phyloP scores from a whole-genome alignment of 192 early-diverging fungal species.

The Podila epigama region DNA sequence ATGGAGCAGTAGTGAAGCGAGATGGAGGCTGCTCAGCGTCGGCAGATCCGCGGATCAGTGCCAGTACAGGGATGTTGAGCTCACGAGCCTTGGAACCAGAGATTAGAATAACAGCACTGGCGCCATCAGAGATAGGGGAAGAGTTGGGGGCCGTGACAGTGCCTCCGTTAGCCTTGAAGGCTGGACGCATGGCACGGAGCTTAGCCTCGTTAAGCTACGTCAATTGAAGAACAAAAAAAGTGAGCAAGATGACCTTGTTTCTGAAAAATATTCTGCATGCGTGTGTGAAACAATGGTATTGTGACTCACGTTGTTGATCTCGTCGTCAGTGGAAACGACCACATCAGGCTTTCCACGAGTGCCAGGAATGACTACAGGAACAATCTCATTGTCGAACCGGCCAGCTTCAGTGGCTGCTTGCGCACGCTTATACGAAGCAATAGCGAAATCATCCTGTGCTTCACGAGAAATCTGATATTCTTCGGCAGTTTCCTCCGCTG shows the following conservation, averaged over 20 bases:
- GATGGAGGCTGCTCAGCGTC: slow-evolving; percentile 74
- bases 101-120: slow-evolving; percentile 77
- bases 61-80: slow-evolving; percentile 58
- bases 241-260: neutral
- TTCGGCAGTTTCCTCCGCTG: slow-evolving; percentile 81
- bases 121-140: slow-evolving; percentile 83
- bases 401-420: slow-evolving; percentile 69
- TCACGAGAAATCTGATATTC: slow-evolving; percentile 81
- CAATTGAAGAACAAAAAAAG: neutral
- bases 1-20: slow-evolving; percentile 78
- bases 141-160: slow-evolving; percentile 93
- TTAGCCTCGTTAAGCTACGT: slow-evolving; percentile 79
- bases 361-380: slow-evolving; percentile 71
- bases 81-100: slow-evolving; percentile 66
- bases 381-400: slow-evolving; percentile 71
- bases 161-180: slow-evolving; percentile 84
- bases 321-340: slow-evolving; percentile 69
- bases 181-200: slow-evolving; percentile 85
- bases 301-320: slow-evolving; percentile 61
- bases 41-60: slow-evolving; percentile 70
- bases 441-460: slow-evolving; percentile 82
- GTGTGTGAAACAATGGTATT: neutral
- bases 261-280: neutral
- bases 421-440: slow-evolving; percentile 80
- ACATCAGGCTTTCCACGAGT: slow-evolving; percentile 72